phyloP scores from a whole-genome alignment of 2,329 filamentous ascomycete species.

The Scorias spongiosa region DNA sequence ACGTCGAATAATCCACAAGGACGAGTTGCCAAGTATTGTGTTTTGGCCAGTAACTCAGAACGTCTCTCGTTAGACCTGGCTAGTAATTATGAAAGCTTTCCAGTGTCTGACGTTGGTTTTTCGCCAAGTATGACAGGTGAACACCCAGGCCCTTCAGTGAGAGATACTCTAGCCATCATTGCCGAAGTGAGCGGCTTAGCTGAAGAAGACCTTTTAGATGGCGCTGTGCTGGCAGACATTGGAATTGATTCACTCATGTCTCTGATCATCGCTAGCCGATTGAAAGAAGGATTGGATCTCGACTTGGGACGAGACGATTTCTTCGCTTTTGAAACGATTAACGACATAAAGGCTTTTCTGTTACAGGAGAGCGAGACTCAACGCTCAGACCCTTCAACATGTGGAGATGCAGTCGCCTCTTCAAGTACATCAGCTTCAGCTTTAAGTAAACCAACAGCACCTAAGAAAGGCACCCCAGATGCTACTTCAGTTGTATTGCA shows the following conservation, averaged over 20 bases:
- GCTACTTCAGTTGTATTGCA: constrained; percentile 4
- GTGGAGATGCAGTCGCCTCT: too few species aligned
- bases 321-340: constrained; percentile 9
- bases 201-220: constrained; percentile 2
- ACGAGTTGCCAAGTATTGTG: too few species aligned
- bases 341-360: constrained; percentile 5
- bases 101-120: constrained; percentile 8
- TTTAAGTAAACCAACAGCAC: too few species aligned
- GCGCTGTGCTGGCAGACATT: constrained; percentile 10
- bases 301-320: constrained; percentile 4
- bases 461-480: not conserved
- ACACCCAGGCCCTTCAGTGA: not conserved
- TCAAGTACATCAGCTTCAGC: too few species aligned
- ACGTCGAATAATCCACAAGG: too few species aligned
- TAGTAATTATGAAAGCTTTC: not conserved
- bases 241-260: constrained; percentile 17
- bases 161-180: constrained; percentile 1
- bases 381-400: not conserved
- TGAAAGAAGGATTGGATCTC: constrained; percentile 13
- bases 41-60: too few species aligned
- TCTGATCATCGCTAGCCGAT: constrained; percentile 10
- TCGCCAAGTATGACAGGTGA: constrained; percentile 5
- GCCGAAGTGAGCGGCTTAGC: constrained; percentile 1
- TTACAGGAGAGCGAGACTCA: not conserved
- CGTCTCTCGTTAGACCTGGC: not conserved